These are phyloP conservation scores for Sesbania bispinosa DNA, from an alignment of 306 rosid genomes.

Conservation along the genomic window DNA sequence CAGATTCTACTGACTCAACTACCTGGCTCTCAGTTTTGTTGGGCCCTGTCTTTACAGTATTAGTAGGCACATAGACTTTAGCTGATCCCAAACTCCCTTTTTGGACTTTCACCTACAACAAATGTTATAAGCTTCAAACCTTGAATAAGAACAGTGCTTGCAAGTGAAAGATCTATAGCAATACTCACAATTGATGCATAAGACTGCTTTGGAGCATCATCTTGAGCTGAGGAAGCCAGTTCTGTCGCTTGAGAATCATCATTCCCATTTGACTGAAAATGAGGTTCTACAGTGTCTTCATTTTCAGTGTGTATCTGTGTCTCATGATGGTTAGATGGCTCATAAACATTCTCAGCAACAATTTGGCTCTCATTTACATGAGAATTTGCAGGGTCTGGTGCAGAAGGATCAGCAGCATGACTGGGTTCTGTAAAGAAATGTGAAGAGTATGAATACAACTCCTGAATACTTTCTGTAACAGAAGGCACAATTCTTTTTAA, in stretches of 20 bases:
- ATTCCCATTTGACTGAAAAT: slow-evolving; percentile 46
- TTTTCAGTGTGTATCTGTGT: slow-evolving; percentile 34
- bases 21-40: slow-evolving; percentile 37
- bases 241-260: slow-evolving; percentile 42
- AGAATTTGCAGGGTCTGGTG: slow-evolving; percentile 41
- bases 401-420: slow-evolving; percentile 48
- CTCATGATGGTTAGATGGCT: slow-evolving; percentile 39
- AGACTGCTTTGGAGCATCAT: slow-evolving; percentile 65
- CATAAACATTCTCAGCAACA: slow-evolving; percentile 41
- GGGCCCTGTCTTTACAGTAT: slow-evolving; percentile 34
- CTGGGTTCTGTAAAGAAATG: slow-evolving; percentile 38
- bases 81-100: slow-evolving; percentile 43
- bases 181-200: slow-evolving; percentile 76
- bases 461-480: not conserved
- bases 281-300: slow-evolving; percentile 37
- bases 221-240: slow-evolving; percentile 36
- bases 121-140: slow-evolving; percentile 24
- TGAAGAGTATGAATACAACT: slow-evolving; percentile 10
- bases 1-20: slow-evolving; percentile 32
- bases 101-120: slow-evolving; percentile 63
- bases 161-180: slow-evolving; percentile 8
- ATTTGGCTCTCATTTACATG: slow-evolving; percentile 24
- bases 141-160: slow-evolving; percentile 16
- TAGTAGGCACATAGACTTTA: slow-evolving; percentile 61
- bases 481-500: not conserved